Conservation (phyloP, 176 grass and related monocot genomes). For the Bromus sterilis region DNA sequence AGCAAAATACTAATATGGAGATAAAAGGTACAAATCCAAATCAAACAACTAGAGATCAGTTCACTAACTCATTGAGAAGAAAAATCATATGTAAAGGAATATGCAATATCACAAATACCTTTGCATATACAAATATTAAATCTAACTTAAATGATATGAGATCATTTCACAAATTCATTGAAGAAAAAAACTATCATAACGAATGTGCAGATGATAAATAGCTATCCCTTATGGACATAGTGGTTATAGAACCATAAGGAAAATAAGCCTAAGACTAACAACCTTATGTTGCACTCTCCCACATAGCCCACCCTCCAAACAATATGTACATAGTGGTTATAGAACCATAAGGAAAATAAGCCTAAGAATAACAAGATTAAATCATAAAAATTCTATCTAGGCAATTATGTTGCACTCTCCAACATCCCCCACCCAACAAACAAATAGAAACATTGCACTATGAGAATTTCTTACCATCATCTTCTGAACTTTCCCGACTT, state of each 20-base stretch:
- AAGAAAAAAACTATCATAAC: background rate
- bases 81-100: background rate
- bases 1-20: background rate
- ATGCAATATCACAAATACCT: background rate
- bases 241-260: background rate
- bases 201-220: background rate
- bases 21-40: background rate
- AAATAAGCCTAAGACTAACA: background rate
- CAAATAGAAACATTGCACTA: conserved; percentile 7
- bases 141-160: background rate
- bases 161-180: background rate
- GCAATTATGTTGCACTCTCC: background rate
- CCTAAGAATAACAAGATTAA: background rate
- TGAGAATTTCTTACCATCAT: conserved; percentile 53
- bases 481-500: conserved; percentile 87
- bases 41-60: background rate
- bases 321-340: background rate
- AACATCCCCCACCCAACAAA: background rate
- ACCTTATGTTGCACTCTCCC: background rate
- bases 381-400: background rate
- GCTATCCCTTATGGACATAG: background rate
- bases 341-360: background rate
- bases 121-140: background rate
- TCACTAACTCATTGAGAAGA: background rate
- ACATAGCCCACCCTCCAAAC: background rate